These are phyloP conservation scores for Lolium multiflorum DNA, from an alignment of 176 grass and related monocot species.

Conservation along the genomic window DNA sequence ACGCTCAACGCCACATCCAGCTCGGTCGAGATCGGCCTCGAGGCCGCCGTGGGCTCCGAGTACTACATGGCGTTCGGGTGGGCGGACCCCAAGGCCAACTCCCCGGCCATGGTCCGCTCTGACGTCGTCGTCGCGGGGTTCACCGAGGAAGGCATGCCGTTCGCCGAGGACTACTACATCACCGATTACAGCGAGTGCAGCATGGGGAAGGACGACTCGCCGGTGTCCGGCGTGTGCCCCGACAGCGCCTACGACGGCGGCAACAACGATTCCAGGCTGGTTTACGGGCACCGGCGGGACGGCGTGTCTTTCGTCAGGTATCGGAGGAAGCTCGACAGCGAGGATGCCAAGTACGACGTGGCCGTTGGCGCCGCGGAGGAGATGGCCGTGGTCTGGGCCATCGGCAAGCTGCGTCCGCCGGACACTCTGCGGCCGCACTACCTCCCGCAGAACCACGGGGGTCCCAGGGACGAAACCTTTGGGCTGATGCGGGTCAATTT, in stretches of 20 bases:
- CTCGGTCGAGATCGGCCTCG: conserved; percentile 84
- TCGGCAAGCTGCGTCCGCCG: conserved; percentile 76
- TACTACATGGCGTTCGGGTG: conserved; percentile 99
- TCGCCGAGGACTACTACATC: conserved; percentile 95
- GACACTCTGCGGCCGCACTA: conserved; percentile 77
- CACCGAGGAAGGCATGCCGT: conserved; percentile 84
- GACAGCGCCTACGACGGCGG: conserved; percentile 78
- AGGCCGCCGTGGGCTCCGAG: conserved; percentile 75
- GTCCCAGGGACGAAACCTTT: conserved; percentile 52
- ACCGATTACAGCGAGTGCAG: conserved; percentile 80
- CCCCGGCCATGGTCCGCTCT: conserved; percentile 74
- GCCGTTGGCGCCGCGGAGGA: conserved; percentile 51
- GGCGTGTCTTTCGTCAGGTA: conserved; percentile 91
- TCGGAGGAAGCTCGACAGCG: conserved; percentile 58
- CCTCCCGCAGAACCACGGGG: conserved; percentile 88
- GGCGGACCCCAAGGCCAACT: conserved; percentile 67
- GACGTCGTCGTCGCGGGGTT: conserved; percentile 80
- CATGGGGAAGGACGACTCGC: conserved; percentile 61
- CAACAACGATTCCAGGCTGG: conserved; percentile 62
- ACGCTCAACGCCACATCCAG: conserved; percentile 67
- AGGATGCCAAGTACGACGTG: conserved; percentile 86
- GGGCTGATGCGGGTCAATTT: conserved; percentile 74
- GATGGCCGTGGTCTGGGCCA: conserved; percentile 86
- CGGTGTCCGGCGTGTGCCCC: conserved; percentile 76
- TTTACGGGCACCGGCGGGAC: conserved; percentile 84